These are phyloP conservation scores for Chrysosporium queenslandicum DNA, from an alignment of 2,329 filamentous ascomycete genomes.

Conservation along the genomic window DNA sequence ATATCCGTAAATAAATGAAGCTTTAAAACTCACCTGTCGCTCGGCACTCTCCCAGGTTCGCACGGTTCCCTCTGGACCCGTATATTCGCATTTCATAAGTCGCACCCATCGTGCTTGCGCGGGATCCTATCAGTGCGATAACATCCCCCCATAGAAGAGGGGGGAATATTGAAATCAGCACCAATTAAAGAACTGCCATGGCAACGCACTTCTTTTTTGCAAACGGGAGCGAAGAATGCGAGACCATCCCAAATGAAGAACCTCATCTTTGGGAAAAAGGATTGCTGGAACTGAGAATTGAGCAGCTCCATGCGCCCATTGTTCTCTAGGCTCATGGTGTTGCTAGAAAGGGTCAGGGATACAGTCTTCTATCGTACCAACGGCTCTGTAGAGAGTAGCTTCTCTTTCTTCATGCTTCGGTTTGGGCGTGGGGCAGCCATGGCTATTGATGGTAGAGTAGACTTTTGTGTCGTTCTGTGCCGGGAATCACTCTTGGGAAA, in stretches of 20 bases:
- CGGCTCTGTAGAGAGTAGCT: slow-evolving; percentile 26
- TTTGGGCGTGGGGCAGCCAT: not conserved
- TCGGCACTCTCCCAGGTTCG: slow-evolving; percentile 40
- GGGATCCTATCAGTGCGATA: slow-evolving; percentile 23
- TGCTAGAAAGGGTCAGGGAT: not conserved
- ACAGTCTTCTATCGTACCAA: slow-evolving; percentile 23
- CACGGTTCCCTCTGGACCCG: slow-evolving; percentile 34
- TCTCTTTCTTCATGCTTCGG: slow-evolving; percentile 20
- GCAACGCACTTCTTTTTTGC: not conserved
- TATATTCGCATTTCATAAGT: slow-evolving; percentile 36
- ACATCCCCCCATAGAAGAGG: not conserved
- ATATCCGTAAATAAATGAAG: too few relatives aligned
- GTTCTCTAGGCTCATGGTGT: too few relatives aligned
- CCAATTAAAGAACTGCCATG: not conserved
- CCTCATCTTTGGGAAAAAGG: too few relatives aligned
- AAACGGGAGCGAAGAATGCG: too few relatives aligned
- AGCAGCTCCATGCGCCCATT: too few relatives aligned
- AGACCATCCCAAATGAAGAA: too few relatives aligned
- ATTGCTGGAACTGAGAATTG: not conserved
- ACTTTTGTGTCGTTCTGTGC: not conserved
- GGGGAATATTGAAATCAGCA: not conserved
- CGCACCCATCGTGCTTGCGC: slow-evolving; percentile 36
- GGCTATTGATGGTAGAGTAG: not conserved
- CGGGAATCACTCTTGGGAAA: too few relatives aligned
- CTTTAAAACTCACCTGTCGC: too few relatives aligned